These are phyloP conservation scores for Xanthoceras sorbifolium DNA, from an alignment of 345 rosid species.

Conservation along the genomic window DNA sequence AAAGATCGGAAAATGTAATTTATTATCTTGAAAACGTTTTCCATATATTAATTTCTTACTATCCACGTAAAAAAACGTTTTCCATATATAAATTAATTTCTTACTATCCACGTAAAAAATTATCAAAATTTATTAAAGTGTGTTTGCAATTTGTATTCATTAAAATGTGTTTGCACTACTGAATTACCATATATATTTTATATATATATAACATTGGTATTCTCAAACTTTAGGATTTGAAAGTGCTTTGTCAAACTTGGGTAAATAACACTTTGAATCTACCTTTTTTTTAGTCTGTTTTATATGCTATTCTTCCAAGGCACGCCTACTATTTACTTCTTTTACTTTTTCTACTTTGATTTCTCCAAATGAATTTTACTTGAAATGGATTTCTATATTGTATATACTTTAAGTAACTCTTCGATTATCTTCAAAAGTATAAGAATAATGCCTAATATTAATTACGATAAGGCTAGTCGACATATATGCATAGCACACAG, in stretches of 20 bases:
- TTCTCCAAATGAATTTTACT: not conserved
- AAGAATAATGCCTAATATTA: not conserved
- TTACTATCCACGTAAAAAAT: too few species aligned
- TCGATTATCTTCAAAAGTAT: not conserved
- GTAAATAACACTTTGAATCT: conserved; percentile 22
- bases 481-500: not conserved
- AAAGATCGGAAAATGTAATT: too few species aligned
- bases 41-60: too few species aligned
- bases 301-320: conserved; percentile 23
- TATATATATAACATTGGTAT: conserved; percentile 2
- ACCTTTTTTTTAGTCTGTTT: conserved; percentile 15
- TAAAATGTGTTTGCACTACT: too few species aligned
- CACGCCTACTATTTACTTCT: conserved; percentile 22
- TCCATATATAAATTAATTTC: too few species aligned
- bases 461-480: not conserved
- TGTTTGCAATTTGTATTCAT: too few species aligned
- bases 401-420: too few species aligned
- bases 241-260: conserved; percentile 21
- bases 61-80: too few species aligned
- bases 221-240: conserved; percentile 13
- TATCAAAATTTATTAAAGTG: too few species aligned
- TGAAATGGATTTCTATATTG: too few species aligned
- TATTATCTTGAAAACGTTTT: too few species aligned
- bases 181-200: too few species aligned
- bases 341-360: conserved; percentile 11